Percentiles rank a stretch among this genome's conserved stretches.
phyloP scores from a whole-genome alignment of 305 asterid genomes.

The Solanum hybrid region DNA sequence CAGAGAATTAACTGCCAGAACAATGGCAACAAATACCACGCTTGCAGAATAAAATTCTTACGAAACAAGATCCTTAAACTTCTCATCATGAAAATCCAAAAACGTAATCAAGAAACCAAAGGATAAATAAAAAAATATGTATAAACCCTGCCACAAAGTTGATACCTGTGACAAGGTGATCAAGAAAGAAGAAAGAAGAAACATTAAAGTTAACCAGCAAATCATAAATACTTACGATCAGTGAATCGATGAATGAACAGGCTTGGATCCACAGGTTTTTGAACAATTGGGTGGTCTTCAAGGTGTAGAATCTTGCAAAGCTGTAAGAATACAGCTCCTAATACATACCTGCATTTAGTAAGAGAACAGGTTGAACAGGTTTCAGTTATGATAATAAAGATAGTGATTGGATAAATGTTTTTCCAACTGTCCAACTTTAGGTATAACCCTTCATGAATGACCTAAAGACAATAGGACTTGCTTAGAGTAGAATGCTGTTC shows the following conservation, averaged over 20 bases:
- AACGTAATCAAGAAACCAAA: background rate
- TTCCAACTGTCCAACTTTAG: background rate
- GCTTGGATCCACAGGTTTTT: constrained; percentile 86
- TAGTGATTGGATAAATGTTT: background rate
- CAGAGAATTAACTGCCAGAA: background rate
- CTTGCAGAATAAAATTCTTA: background rate
- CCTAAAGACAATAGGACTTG: background rate
- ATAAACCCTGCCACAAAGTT: background rate
- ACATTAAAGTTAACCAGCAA: background rate
- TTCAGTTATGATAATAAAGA: background rate
- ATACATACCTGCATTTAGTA: constrained; percentile 51
- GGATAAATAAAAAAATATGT: background rate
- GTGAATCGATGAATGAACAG: constrained; percentile 80
- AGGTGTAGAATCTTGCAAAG: constrained; percentile 76
- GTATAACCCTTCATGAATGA: background rate
- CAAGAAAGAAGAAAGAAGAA: background rate
- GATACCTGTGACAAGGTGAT: background rate
- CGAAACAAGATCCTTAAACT: background rate
- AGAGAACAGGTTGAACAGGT: background rate
- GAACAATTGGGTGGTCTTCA: constrained; percentile 56
- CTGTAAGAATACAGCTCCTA: constrained; percentile 84
- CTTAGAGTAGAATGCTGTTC: background rate
- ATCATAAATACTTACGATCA: constrained; percentile 40
- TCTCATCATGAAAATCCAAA: background rate
- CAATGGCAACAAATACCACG: background rate